Conservation (phyloP, 2,329 filamentous ascomycete genomes). For the Aspergillus pseudotamarii region DNA sequence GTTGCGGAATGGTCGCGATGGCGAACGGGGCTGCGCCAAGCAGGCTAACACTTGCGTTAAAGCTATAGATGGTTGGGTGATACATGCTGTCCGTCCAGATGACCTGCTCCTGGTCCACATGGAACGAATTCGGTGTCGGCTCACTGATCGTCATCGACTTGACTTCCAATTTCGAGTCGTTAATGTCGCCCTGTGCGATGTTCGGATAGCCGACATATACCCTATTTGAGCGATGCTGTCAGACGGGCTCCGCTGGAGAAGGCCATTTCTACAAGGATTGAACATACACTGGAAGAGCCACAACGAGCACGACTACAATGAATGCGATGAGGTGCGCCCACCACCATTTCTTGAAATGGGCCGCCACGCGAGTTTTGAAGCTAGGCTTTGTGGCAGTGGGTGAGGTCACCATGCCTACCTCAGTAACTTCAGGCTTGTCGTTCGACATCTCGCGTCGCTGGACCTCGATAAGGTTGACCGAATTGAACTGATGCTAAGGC, state of each 20-base stretch:
- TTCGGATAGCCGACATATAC: constrained; percentile 63
- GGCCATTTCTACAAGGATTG: neutral
- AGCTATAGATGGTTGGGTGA: constrained; percentile 58
- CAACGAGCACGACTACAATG: constrained; percentile 54
- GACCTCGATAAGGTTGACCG: too few species aligned
- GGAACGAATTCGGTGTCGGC: constrained; percentile 52
- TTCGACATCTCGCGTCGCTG: constrained; percentile 18
- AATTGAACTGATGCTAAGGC: neutral
- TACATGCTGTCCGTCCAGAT: constrained; percentile 54
- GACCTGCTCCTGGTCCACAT: constrained; percentile 52
- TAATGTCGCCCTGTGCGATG: constrained; percentile 58
- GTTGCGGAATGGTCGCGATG: constrained; percentile 48
- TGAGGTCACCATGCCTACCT: constrained; percentile 15
- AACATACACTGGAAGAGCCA: constrained; percentile 60
- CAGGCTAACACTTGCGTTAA: constrained; percentile 56
- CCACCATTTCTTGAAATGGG: constrained; percentile 53
- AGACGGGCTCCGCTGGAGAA: neutral
- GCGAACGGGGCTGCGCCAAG: constrained; percentile 47
- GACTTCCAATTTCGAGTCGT: constrained; percentile 55
- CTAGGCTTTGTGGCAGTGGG: constrained; percentile 23
- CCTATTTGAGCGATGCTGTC: constrained; percentile 31
- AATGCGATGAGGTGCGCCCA: constrained; percentile 57
- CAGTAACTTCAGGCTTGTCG: constrained; percentile 27
- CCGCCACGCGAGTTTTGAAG: constrained; percentile 29
- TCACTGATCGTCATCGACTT: constrained; percentile 54